These are phyloP conservation scores for Hymenoscyphus salicellus DNA, from an alignment of 2,329 filamentous ascomycete species.

Conservation along the genomic window DNA sequence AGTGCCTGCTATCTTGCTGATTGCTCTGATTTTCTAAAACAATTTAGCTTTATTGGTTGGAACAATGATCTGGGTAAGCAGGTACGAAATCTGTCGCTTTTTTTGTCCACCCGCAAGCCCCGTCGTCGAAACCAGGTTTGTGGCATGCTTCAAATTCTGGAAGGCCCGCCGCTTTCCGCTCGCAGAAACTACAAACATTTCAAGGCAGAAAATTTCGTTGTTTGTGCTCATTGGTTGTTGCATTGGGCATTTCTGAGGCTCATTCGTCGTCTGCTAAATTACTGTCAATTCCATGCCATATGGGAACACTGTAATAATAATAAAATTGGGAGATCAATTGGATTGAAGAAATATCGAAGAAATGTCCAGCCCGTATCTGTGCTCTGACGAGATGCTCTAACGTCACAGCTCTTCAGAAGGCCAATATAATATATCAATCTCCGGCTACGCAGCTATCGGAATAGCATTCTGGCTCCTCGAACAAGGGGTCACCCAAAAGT, in stretches of 20 bases:
- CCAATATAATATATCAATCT: constrained; percentile 38
- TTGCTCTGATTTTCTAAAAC: no score
- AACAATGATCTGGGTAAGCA: no score
- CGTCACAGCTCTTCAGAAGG: constrained; percentile 64
- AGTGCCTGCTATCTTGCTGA: no score
- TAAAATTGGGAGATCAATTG: neutral
- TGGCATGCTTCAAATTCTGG: no score
- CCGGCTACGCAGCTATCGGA: constrained; percentile 35
- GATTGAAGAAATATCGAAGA: neutral
- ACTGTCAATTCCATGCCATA: neutral
- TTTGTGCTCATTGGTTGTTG: no score
- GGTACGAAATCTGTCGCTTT: no score
- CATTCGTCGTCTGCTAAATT: neutral
- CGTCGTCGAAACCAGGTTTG: no score
- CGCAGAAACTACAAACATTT: no score
- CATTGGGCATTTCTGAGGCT: neutral
- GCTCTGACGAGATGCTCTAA: constrained; percentile 57
- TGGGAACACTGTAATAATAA: neutral
- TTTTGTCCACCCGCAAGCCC: no score
- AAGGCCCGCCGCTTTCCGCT: no score
- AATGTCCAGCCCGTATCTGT: constrained; percentile 67
- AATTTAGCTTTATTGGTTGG: no score
- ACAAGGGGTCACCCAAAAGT: constrained; percentile 34
- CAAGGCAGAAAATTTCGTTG: no score
- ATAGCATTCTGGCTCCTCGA: constrained; percentile 37